Base-by-base conservation (phyloP, 495 filamentous ascomycete genomes). In the Penicillium waksmanii region DNA sequence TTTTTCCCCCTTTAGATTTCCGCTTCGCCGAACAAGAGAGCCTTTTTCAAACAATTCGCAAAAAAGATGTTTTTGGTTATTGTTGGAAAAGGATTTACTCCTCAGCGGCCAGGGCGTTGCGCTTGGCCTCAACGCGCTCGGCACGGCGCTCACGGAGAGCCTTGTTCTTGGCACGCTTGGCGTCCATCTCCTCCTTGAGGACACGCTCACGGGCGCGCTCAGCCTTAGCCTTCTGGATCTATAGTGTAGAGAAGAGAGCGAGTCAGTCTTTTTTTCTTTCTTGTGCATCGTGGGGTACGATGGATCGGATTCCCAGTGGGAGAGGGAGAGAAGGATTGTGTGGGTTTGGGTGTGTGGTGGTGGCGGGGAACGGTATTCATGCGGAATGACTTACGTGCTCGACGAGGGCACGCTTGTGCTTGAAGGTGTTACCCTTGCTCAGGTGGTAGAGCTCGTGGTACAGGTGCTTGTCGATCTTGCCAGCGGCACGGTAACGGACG, bases 341-440 rank as follows among this genome's bases (percentile, higher is more conserved):
- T 18, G 13, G 40, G 40, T 11, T 2, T 8, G 1, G 34, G 34
- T 10, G 34, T 36, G 34, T 2, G 13, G 23, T 31, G 27, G 3
- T 31, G 27, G 27, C 27, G 27, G 27, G 27, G 27, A 31, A 31
- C 27, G 27, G 21, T 40, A 17, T 57, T 60, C 47, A 46, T 59
- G n/a, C 25, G 51, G 56, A 42, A 44, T 34, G 33, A 92, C 95
- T 74, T 91, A 98, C 95, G 84, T 98, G 95, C 84, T 99, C 95
- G 76, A 99, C 92, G 68, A 99, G 88, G 64, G 91, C 95, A 74
- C 95, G 89, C 92, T 97, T 99, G 89, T 99, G 95, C 92, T 99
- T 99, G 89, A 99, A 99, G 77, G 95, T 94, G 88, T 99, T 99
- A 96, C 95, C 95, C 93, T 99, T 99, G 88, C 89, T 90, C 71